phyloP scores from a whole-genome alignment of 1,284 basidiomycete species.

The Ceratobasidium sp. region DNA sequence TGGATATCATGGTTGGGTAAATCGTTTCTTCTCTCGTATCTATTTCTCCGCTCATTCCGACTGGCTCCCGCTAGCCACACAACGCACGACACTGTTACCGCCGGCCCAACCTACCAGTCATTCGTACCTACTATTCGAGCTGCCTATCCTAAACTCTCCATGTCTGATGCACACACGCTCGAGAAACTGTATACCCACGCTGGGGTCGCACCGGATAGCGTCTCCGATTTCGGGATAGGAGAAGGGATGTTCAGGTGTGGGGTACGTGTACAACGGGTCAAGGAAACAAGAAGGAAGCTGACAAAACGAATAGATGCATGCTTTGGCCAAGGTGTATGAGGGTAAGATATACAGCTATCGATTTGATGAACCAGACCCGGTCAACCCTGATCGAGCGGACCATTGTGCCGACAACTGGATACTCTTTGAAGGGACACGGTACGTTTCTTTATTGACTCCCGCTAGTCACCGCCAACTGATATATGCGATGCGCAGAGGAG shows the following conservation, averaged over 20 bases:
- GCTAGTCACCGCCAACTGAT: neutral
- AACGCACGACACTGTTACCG: conserved; percentile 19
- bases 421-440: conserved; percentile 33
- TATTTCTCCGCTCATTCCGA: neutral
- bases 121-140: neutral
- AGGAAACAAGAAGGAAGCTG: neutral
- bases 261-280: neutral
- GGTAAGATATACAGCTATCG: conserved; percentile 15
- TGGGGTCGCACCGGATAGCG: neutral
- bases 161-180: neutral
- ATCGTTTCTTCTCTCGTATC: conserved; percentile 39
- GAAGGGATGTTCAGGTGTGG: conserved; percentile 28
- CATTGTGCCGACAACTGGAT: conserved; percentile 31
- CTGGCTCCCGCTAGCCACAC: neutral
- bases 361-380: conserved; percentile 26
- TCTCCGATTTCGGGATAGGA: conserved; percentile 3
- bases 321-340: conserved; percentile 9
- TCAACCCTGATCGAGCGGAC: conserved; percentile 11
- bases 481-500: neutral
- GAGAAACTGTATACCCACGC: conserved; percentile 4
- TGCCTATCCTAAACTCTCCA: conserved; percentile 22
- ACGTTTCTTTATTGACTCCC: neutral
- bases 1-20: conserved; percentile 66
- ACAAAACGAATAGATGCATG: neutral
- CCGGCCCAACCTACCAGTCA: neutral